Evolutionary conservation across 2,329 filamentous ascomycete species (phyloP).

Genomic region (Ambrosiella xylebori): DNA sequence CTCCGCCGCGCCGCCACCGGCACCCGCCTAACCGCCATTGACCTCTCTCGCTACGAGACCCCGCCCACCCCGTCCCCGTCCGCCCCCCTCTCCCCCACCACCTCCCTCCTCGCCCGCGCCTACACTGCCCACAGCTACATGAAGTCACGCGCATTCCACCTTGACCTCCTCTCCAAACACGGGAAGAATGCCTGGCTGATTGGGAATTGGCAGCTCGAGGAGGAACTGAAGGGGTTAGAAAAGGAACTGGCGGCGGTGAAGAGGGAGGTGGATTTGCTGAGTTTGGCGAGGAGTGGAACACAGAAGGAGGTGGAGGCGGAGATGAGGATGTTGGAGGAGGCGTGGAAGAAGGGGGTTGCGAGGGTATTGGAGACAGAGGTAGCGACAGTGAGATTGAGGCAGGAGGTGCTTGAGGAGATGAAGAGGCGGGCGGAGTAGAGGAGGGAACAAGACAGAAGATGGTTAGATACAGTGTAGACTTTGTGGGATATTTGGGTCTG

Average conservation of each 20-base stretch:
- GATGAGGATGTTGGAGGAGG: slow-evolving; percentile 54
- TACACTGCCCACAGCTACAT: slow-evolving; percentile 37
- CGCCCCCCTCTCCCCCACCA: slow-evolving; percentile 19
- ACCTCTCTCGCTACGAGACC: slow-evolving; percentile 69
- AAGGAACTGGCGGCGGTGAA: slow-evolving; percentile 52
- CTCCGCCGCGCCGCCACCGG: slow-evolving; percentile 33
- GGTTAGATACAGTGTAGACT: neutral
- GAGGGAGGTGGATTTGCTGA: slow-evolving; percentile 55
- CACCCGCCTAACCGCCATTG: slow-evolving; percentile 46
- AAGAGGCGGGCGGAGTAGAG: slow-evolving; percentile 17
- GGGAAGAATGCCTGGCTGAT: slow-evolving; percentile 89
- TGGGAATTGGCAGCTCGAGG: slow-evolving; percentile 64
- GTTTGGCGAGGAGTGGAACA: slow-evolving; percentile 46
- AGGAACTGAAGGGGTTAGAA: slow-evolving; percentile 52
- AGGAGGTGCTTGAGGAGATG: slow-evolving; percentile 48
- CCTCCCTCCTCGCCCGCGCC: slow-evolving; percentile 44
- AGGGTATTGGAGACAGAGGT: slow-evolving; percentile 73
- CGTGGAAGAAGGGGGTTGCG: slow-evolving; percentile 64
- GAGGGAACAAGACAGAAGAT: neutral
- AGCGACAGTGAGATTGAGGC: slow-evolving; percentile 55
- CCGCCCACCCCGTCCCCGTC: slow-evolving; percentile 32
- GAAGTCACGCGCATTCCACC: slow-evolving; percentile 31
- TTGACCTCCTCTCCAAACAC: slow-evolving; percentile 59
- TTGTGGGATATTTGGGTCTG: neutral
- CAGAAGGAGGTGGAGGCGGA: slow-evolving; percentile 61